Evolutionary conservation across 2,329 filamentous ascomycete genomes (phyloP), one percentile per base, ranked within the genome.

Genomic region (Exutisphaerella laricina): DNA sequence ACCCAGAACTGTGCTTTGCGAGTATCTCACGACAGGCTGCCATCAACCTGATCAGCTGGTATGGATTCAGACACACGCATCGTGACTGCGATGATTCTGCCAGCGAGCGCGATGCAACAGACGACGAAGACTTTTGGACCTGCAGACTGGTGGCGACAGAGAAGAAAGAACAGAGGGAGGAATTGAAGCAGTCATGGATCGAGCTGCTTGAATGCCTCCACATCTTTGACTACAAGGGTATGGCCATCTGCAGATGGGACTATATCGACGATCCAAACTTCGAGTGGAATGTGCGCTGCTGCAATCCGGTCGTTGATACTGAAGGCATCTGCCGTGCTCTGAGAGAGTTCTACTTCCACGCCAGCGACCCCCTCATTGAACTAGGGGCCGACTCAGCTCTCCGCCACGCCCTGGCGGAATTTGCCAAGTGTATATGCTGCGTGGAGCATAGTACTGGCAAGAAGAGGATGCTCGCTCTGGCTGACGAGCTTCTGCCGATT

Each of bases 191-290:
- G 18, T 35, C 33, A 9, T 35, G 33, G 33, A 35, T 35, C 18
- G 16, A 35, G 33, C 33, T 35, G 8, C 33, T 35, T 8, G 16
- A 20, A 17, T 35, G 33, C 17, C 20, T 35, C 10, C 9, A 23
- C 33, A 23, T 35, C 33, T 35, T 35, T n/a, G 33, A 35, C 33
- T 35, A 21, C 33, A 21, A 13, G 20, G 33, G 33, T n/a, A 9
- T 4, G 8, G 17, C 33, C 2, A 9, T 35, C 4, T 35, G 33
- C 33, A 35, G 20, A 21, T 35, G 33, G 33, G 9, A 17, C 2
- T 10, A 35, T 23, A n/a, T n/a, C n/a, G 17, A 35, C 5, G 33
- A 23, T 17, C 20, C n/a, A 17, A 12, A 9, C n/a, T 20, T 14
- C 8, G 20, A 35, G 12, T n/a, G 33, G 13, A 9, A 13, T n/a